These are phyloP conservation scores for Borovskyia barvae DNA, from an alignment of 208 protist species.

Conservation along the genomic window DNA sequence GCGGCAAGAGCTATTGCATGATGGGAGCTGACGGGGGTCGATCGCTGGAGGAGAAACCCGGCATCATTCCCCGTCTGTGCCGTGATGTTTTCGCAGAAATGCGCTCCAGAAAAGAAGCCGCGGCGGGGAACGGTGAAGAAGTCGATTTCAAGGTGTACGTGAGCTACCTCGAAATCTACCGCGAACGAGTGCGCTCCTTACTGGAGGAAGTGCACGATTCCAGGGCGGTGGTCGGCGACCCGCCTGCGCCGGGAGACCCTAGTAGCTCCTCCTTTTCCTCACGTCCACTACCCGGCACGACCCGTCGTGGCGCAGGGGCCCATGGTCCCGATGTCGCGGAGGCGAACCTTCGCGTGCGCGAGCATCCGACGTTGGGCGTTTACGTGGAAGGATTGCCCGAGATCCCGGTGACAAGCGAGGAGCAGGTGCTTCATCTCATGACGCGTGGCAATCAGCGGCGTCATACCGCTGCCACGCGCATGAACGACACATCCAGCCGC, in stretches of 20 bases:
- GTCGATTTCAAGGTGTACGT: conserved; percentile 69
- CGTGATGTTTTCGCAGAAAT: conserved; percentile 73
- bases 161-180: conserved; percentile 93
- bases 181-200: conserved; percentile 84
- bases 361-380: conserved; percentile 78
- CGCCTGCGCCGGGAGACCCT: too few species aligned
- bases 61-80: conserved; percentile 84
- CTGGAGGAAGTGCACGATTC: conserved; percentile 30
- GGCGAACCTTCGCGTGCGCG: conserved; percentile 54
- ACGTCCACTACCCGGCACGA: neutral
- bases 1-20: conserved; percentile 89
- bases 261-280: neutral
- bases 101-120: conserved; percentile 2
- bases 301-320: conserved; percentile 1
- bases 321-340: conserved; percentile 7
- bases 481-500: conserved; percentile 95
- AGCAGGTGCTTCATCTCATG: conserved; percentile 72
- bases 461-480: conserved; percentile 87
- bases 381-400: conserved; percentile 76
- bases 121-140: conserved; percentile 19
- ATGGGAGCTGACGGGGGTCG: conserved; percentile 75
- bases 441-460: conserved; percentile 58
- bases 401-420: conserved; percentile 54
- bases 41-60: conserved; percentile 51
- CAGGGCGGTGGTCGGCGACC: neutral